A percentile compares a stretch with the other conserved stretches of the same genome.
phyloP scores from a whole-genome alignment of 495 filamentous ascomycete genomes.

The Lasiosphaeria miniovina region DNA sequence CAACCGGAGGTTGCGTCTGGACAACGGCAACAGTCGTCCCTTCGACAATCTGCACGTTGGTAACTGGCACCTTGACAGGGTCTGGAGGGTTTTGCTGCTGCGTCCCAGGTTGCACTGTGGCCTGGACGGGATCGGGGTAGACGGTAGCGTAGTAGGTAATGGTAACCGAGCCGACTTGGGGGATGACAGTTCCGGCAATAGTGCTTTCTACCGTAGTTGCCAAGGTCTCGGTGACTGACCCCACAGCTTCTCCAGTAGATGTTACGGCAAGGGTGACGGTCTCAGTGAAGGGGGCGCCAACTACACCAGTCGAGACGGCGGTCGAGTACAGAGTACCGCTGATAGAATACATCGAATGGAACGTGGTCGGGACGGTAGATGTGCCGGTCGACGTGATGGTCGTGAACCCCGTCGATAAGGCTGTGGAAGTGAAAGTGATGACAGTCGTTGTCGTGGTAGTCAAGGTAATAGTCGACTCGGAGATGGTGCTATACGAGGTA shows the following conservation, averaged over 20 bases:
- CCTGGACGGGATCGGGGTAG: not conserved
- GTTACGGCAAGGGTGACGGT: constrained; percentile 8
- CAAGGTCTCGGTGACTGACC: constrained; percentile 4
- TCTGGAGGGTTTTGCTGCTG: not conserved
- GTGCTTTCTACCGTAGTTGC: constrained; percentile 14
- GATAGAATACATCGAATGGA: constrained; percentile 6
- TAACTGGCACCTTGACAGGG: constrained; percentile 9
- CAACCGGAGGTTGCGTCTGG: constrained; percentile 19
- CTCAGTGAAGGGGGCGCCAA: not conserved
- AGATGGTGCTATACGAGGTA: constrained; percentile 15
- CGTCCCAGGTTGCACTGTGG: not conserved
- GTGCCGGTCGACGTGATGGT: not conserved
- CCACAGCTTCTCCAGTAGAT: not conserved
- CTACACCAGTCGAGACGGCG: constrained; percentile 2
- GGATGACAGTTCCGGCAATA: constrained; percentile 20
- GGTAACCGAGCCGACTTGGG: constrained; percentile 23
- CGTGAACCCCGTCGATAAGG: not conserved
- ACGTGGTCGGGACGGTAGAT: constrained; percentile 8
- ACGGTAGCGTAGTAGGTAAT: constrained; percentile 29
- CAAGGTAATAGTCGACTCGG: constrained; percentile 6
- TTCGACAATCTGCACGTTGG: constrained; percentile 14
- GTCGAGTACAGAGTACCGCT: constrained; percentile 5
- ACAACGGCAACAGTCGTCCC: constrained; percentile 13
- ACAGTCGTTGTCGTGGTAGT: constrained; percentile 10
- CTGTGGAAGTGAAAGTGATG: not conserved